phyloP scores from a whole-genome alignment of 768 basidiomycete genomes.

The Leccinum boreale region DNA sequence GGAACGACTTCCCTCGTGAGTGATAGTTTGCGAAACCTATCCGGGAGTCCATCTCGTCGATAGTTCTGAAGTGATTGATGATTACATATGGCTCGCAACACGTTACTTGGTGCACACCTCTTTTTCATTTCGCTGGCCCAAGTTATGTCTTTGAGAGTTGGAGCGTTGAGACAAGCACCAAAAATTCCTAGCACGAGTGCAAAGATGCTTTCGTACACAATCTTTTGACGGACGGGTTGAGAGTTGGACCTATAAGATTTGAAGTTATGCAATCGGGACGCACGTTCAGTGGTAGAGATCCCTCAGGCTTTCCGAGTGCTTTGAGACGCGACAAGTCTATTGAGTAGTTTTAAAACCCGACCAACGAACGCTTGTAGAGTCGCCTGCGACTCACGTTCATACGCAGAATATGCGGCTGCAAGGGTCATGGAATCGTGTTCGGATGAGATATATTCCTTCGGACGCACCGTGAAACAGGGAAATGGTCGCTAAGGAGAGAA shows the following conservation, averaged over 20 bases:
- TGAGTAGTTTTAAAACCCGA: slow-evolving; percentile 2
- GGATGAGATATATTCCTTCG: background rate
- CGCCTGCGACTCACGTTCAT: slow-evolving; percentile 57
- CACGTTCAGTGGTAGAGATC: slow-evolving; percentile 62
- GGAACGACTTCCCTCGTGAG: slow-evolving; percentile 47
- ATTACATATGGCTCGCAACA: background rate
- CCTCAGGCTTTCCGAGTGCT: slow-evolving; percentile 69
- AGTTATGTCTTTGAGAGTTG: slow-evolving; percentile 73
- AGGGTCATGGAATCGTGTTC: background rate
- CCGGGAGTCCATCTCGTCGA: slow-evolving; percentile 75
- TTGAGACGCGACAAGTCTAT: slow-evolving; percentile 76
- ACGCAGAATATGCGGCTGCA: slow-evolving; percentile 75
- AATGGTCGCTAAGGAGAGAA: slow-evolving; percentile 46
- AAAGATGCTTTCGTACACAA: slow-evolving; percentile 61
- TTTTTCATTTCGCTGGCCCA: slow-evolving; percentile 90
- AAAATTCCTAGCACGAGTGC: slow-evolving; percentile 66
- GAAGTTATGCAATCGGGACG: slow-evolving; percentile 12
- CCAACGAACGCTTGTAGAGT: slow-evolving; percentile 21
- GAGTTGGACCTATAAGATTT: background rate
- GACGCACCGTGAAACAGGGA: slow-evolving; percentile 53
- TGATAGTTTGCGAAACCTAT: slow-evolving; percentile 60
- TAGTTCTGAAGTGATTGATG: slow-evolving; percentile 43
- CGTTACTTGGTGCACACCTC: slow-evolving; percentile 45
- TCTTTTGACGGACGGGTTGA: slow-evolving; percentile 38
- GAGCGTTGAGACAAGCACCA: slow-evolving; percentile 69